phyloP scores from a whole-genome alignment of 1,139 yeast genomes.

The Nakaseomyces kungkrabaensis region DNA sequence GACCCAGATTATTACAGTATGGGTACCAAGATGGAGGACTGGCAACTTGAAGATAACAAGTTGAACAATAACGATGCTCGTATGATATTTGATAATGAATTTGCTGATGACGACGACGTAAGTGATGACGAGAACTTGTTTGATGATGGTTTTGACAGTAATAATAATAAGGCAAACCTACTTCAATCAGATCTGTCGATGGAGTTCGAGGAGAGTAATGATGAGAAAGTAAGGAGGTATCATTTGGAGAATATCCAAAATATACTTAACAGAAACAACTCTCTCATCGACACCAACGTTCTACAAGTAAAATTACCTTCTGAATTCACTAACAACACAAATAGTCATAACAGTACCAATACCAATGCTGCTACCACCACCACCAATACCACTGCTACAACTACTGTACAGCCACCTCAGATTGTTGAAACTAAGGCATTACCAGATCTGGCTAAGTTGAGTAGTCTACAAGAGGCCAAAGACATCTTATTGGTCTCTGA shows the following conservation, averaged over 20 bases:
- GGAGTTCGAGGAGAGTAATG: conserved; percentile 7
- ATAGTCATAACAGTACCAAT: conserved; percentile 12
- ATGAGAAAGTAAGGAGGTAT: conserved; percentile 11
- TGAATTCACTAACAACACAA: conserved; percentile 2
- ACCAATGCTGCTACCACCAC: conserved; percentile 9
- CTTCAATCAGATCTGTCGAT: neutral
- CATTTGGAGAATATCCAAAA: conserved; percentile 8
- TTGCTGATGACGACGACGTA: conserved; percentile 21
- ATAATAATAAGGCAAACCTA: neutral
- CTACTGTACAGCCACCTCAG: neutral
- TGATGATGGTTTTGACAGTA: conserved; percentile 13
- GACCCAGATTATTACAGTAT: conserved; percentile 2
- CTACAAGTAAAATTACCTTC: conserved; percentile 2
- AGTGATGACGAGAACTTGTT: conserved; percentile 31
- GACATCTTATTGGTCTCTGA: neutral
- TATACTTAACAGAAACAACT: neutral
- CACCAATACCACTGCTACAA: conserved; percentile 5
- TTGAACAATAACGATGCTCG: conserved; percentile 25
- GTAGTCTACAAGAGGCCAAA: neutral
- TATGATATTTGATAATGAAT: conserved; percentile 41
- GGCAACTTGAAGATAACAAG: conserved; percentile 29
- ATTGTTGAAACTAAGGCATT: neutral
- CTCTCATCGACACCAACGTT: neutral
- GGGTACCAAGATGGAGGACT: conserved; percentile 13
- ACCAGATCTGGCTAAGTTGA: neutral